Base-by-base conservation (phyloP, 2,329 filamentous ascomycete genomes). In the Penicillium polonicum region DNA sequence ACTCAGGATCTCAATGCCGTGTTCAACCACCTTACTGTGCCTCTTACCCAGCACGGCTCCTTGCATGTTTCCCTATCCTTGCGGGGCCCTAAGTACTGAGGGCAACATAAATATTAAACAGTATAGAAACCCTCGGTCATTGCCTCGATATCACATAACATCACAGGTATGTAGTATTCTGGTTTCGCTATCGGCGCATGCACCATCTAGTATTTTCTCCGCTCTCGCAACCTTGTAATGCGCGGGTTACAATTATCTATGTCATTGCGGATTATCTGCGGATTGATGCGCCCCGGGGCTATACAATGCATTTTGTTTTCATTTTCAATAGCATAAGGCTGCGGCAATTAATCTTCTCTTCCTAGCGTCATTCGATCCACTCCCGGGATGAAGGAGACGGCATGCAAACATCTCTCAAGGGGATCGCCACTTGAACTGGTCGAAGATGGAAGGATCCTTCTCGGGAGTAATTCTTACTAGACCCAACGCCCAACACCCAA, bases 61-160 rank as follows among this genome's bases (percentile, higher is more conserved):
- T 70, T 70, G 66, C 67, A 68, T 63, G 39, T 52, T 50, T 45
- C 53, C 53, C 59, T 48, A 63, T 68, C 66, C 63, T 68, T 68
- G 64, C 66, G 63, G 62, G 53, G 50, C 15, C 44, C 52, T 55
- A 35, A 31, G 8, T 21, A 41, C n/a, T 19, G 15, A 42, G 48
- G 19, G 19, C 19, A 6, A 48, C 10, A 9, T n/a, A 33, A n/a
- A 51, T 43, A n/a, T 21, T 43, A n/a, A 21, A 52, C 19, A 44
- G 6, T 19, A 21, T 39, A 25, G 27, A 19, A 41, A 35, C 12
- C 36, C 36, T 31, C 15, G 31, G n/a, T 36, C 10, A 49, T 21
- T 19, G 4, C 15, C 29, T 43, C 38, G 15, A 44, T 25, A 43
- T 52, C 49, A 52, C 38, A 33, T 46, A 33, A 17, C n/a, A 39